Conservation (phyloP, 805 yeast genomes). For the Tetrapisispora namnaoensis region DNA sequence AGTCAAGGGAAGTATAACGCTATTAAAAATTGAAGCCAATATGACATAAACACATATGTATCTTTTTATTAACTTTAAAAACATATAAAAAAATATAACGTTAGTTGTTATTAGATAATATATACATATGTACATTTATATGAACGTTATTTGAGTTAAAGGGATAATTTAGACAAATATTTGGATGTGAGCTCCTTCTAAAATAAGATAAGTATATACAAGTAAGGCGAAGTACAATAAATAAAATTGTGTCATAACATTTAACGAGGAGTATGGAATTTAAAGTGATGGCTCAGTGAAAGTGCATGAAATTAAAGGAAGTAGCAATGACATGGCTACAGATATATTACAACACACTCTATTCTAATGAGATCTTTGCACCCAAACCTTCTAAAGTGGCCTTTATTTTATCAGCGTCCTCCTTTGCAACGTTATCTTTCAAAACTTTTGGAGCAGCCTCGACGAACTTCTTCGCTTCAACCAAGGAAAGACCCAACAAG, state of each 20-base stretch:
- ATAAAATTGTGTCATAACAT: not conserved
- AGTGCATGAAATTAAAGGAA: not conserved
- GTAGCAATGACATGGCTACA: not conserved
- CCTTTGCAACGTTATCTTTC: constrained; percentile 94
- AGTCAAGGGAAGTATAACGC: not conserved
- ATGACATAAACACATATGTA: not conserved
- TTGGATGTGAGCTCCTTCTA: not conserved
- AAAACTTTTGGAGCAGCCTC: constrained; percentile 94
- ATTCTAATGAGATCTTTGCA: constrained; percentile 86
- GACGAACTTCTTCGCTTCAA: constrained; percentile 95
- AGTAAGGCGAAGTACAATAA: not conserved
- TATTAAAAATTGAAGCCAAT: not conserved
- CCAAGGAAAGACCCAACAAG: constrained; percentile 82
- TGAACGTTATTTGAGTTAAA: not conserved
- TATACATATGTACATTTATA: not conserved
- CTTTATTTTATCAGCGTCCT: constrained; percentile 95
- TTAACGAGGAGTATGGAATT: not conserved
- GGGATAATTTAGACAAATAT: not conserved
- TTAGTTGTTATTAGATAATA: not conserved
- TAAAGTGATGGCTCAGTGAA: not conserved
- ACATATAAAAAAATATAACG: not conserved
- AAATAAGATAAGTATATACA: not conserved
- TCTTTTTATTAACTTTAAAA: not conserved
- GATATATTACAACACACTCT: constrained; percentile 14
- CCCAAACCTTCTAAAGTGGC: constrained; percentile 87